Conservation (phyloP, 495 filamentous ascomycete genomes). For the Trichoderma reesei region DNA sequence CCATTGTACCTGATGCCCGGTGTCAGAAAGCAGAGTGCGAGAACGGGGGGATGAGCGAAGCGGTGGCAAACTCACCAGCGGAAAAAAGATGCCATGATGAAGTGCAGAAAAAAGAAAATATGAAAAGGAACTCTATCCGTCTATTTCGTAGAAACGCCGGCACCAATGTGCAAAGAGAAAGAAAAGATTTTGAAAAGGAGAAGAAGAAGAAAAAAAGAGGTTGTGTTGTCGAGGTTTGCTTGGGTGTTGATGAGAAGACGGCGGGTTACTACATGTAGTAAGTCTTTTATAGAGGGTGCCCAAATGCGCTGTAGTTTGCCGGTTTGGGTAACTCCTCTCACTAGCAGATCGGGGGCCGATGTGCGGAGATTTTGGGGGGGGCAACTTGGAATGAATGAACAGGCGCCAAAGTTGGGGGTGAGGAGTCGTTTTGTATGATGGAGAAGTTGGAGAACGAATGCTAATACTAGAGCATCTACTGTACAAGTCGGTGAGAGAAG, state of each 20-base stretch:
- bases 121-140: not conserved
- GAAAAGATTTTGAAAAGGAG: not conserved
- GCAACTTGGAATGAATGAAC: not conserved
- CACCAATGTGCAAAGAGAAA: not conserved
- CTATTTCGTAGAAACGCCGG: not conserved
- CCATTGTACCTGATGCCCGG: slow-evolving; percentile 65
- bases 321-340: slow-evolving; percentile 4
- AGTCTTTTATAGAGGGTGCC: not conserved
- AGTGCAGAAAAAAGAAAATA: not conserved
- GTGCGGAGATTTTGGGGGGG: not conserved
- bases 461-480: too few relatives aligned
- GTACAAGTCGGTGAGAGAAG: not conserved
- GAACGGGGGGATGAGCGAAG: not conserved
- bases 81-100: not conserved
- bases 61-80: slow-evolving; percentile 1
- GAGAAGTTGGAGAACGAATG: not conserved
- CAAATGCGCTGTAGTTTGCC: not conserved
- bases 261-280: too few relatives aligned
- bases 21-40: not conserved
- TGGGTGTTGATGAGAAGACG: not conserved
- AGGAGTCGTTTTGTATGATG: not conserved
- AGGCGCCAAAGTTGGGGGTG: not conserved
- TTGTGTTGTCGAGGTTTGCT: not conserved
- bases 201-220: not conserved
- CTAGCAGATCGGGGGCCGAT: not conserved